These are phyloP conservation scores for Westerdykella aurantiaca DNA, from an alignment of 2,329 filamentous ascomycete species.

Conservation along the genomic window DNA sequence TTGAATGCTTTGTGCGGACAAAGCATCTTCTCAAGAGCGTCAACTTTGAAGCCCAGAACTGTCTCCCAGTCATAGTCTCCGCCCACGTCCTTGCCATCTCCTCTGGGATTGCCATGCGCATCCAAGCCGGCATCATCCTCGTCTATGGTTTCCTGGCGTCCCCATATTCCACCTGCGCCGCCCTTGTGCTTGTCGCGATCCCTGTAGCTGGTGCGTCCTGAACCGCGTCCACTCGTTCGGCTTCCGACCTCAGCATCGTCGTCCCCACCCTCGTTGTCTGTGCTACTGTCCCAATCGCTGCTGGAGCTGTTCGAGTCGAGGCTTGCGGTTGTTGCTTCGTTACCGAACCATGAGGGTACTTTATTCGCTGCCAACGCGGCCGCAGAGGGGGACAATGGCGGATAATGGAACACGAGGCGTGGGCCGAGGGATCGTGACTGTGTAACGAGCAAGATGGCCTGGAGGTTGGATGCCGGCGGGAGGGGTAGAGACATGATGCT, in stretches of 20 bases:
- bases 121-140: constrained; percentile 30
- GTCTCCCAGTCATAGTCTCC: constrained; percentile 36
- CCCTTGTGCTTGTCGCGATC: constrained; percentile 21
- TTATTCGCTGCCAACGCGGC: constrained; percentile 30
- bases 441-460: constrained; percentile 38
- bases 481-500: constrained; percentile 25
- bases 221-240: constrained; percentile 31
- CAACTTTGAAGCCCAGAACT: constrained; percentile 37
- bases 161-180: constrained; percentile 26
- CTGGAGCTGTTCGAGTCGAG: constrained; percentile 28
- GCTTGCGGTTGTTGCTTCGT: constrained; percentile 33
- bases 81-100: constrained; percentile 14
- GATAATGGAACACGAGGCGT: constrained; percentile 40
- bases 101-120: constrained; percentile 4
- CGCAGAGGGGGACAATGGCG: constrained; percentile 34
- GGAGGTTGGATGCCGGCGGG: constrained; percentile 34
- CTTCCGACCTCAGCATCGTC: constrained; percentile 31
- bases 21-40: constrained; percentile 38
- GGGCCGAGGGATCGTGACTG: constrained; percentile 36
- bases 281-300: constrained; percentile 36
- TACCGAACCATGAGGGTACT: constrained; percentile 34
- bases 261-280: constrained; percentile 29
- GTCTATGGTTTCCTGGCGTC: constrained; percentile 31
- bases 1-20: constrained; percentile 35
- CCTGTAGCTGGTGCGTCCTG: constrained; percentile 24